Percentiles rank a stretch among this genome's conserved stretches.
phyloP scores from a whole-genome alignment of 1,284 basidiomycete genomes.

The Cutaneotrichosporon spelunceum region DNA sequence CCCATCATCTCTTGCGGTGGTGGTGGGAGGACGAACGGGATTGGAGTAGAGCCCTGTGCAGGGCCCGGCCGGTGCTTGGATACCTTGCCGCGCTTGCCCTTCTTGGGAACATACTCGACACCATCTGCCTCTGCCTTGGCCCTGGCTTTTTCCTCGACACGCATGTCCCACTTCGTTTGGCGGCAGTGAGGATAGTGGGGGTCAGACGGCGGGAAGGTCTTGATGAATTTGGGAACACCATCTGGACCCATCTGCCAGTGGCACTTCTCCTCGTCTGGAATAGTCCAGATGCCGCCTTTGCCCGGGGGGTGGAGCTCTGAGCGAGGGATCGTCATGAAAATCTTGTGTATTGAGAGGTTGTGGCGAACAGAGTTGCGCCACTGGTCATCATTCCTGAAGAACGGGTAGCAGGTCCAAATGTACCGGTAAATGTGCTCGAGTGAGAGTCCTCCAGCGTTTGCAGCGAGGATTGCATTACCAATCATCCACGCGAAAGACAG shows the following conservation, averaged over 20 bases:
- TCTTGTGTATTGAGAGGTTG: slow-evolving; percentile 77
- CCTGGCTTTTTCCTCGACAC: slow-evolving; percentile 40
- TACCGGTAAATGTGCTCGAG: slow-evolving; percentile 94
- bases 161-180: slow-evolving; percentile 44
- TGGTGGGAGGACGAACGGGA: not conserved
- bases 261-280: slow-evolving; percentile 47
- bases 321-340: slow-evolving; percentile 63
- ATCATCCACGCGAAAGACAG: slow-evolving; percentile 92
- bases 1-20: not conserved
- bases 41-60: slow-evolving; percentile 1
- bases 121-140: slow-evolving; percentile 45
- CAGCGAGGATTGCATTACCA: slow-evolving; percentile 87
- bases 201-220: slow-evolving; percentile 44
- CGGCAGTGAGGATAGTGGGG: slow-evolving; percentile 43
- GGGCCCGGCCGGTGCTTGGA: slow-evolving; percentile 17
- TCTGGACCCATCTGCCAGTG: slow-evolving; percentile 40
- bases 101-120: slow-evolving; percentile 45
- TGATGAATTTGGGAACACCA: slow-evolving; percentile 44
- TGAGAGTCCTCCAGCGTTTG: slow-evolving; percentile 76
- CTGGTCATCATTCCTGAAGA: slow-evolving; percentile 87
- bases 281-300: slow-evolving; percentile 52
- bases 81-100: slow-evolving; percentile 33
- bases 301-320: slow-evolving; percentile 48
- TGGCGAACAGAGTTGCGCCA: slow-evolving; percentile 91
- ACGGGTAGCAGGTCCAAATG: slow-evolving; percentile 89